Base-by-base conservation (phyloP, 257 asterid species). In the Fraxinus americana region DNA sequence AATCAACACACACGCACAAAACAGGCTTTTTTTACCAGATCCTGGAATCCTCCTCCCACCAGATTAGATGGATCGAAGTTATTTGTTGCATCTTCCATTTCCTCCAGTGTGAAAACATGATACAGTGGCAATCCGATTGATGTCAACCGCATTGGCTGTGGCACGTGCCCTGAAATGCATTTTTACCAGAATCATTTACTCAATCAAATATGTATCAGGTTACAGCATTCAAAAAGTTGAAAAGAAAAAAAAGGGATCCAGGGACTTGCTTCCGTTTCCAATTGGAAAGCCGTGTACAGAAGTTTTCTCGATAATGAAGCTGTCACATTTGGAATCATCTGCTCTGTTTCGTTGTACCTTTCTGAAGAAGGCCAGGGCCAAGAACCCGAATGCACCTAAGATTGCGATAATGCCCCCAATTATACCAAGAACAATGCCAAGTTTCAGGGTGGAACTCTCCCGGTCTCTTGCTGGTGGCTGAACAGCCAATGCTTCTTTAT, bases 61-160 rank as follows among this genome's bases (percentile, higher is more conserved):
- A 93, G 90, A 87, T 96, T 93, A 70, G 93, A 83, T 7, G 93
- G 83, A 70, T 92, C 97, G 39, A 96, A 96, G 80, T 87, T 90
- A 68, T 89, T 85, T 17, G 99, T 96, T 9, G 97, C 99, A 1
- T 92, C 99, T 82, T 96, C 97, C 76, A 96, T 87, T 84, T 96
- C 99, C 81, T 96, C 99, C 21, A 92, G 78, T 7, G 98, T 85
- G 92, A 90, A 96, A 79, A 96, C 92, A 17, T 89, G 86, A 83
- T 93, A 96, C 25, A 97, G 92, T 41, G 99, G 99, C 79, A 93
- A 88, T 35, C 94, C 96, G 13, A 91, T 63, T 29, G 97, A 91
- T 4, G 84, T 80, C 94, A 93, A 81, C 87, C 97, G 84, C 97
- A 85, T 89, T 68, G 97, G 83, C 84, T 88, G 89, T 6, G 89